These are phyloP conservation scores for Pseudonectria buxi DNA, from an alignment of 2,329 filamentous ascomycete genomes.

Conservation along the genomic window DNA sequence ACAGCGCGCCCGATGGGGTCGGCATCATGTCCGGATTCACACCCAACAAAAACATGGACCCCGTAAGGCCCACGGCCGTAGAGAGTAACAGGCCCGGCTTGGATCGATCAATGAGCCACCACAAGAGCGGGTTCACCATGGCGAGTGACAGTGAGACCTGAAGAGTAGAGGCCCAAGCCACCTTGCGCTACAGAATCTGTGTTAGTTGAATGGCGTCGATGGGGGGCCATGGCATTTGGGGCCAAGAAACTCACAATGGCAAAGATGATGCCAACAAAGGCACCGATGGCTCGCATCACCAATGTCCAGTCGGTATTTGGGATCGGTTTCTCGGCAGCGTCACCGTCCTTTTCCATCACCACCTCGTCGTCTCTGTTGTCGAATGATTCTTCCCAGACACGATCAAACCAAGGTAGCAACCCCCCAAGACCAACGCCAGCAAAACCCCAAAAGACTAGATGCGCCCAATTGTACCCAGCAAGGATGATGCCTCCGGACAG, in stretches of 20 bases:
- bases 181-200: conserved; percentile 58
- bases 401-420: conserved; percentile 77
- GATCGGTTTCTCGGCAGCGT: conserved; percentile 24
- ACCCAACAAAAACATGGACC: conserved; percentile 66
- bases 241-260: conserved; percentile 60
- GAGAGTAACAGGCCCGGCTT: conserved; percentile 78
- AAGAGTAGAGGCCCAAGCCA: conserved; percentile 91
- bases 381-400: conserved; percentile 57
- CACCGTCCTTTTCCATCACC: conserved; percentile 22
- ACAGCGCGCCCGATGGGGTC: conserved; percentile 42
- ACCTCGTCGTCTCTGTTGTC: conserved; percentile 28
- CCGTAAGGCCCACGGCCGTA: conserved; percentile 62
- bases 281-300: conserved; percentile 51
- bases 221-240: neutral
- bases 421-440: conserved; percentile 72
- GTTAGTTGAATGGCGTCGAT: conserved; percentile 10
- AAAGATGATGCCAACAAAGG: conserved; percentile 55
- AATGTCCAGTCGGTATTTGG: conserved; percentile 65
- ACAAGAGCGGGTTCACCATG: conserved; percentile 85
- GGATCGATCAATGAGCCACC: conserved; percentile 93
- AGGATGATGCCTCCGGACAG: conserved; percentile 44
- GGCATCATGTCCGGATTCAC: conserved; percentile 75
- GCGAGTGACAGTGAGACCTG: conserved; percentile 86
- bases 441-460: conserved; percentile 74
- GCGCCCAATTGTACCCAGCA: conserved; percentile 50